phyloP scores from a whole-genome alignment of 2,329 filamentous ascomycete genomes.

The Cercospora zeae-maydis region DNA sequence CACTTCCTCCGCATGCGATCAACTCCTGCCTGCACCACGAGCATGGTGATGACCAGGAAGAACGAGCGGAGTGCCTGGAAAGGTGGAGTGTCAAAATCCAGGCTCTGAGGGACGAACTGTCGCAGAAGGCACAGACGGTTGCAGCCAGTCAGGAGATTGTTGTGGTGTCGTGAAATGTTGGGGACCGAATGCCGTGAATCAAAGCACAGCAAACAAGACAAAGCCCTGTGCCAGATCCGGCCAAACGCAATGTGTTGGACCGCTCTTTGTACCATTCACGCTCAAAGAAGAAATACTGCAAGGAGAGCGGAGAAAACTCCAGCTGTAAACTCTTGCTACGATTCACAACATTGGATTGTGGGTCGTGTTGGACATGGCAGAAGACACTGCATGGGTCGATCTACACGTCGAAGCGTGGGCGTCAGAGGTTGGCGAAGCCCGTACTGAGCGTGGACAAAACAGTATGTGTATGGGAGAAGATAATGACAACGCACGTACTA shows the following conservation, averaged over 20 bases:
- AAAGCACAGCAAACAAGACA: not conserved
- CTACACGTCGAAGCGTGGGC: not conserved
- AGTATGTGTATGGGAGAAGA: not conserved
- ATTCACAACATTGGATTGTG: not conserved
- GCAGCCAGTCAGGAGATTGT: not conserved
- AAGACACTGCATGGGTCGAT: not conserved
- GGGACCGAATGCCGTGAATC: not conserved
- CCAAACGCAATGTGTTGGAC: not conserved
- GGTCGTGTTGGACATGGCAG: not conserved
- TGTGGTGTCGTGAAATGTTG: not conserved
- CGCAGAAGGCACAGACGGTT: not conserved
- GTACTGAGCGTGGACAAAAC: not conserved
- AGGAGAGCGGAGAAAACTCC: not conserved
- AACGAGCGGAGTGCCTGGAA: not conserved
- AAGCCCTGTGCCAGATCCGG: not conserved
- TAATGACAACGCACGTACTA: not conserved
- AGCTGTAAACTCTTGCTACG: too few species aligned
- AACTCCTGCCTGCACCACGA: not conserved
- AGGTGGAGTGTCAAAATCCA: not conserved
- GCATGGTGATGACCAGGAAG: slow-evolving; percentile 8
- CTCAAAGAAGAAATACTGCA: not conserved
- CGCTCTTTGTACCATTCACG: not conserved
- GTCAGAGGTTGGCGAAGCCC: not conserved
- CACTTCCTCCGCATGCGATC: not conserved
- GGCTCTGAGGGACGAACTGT: not conserved